These are phyloP conservation scores for Plasmodium chabaudi DNA, from an alignment of 169 alveolate species.

Conservation along the genomic window DNA sequence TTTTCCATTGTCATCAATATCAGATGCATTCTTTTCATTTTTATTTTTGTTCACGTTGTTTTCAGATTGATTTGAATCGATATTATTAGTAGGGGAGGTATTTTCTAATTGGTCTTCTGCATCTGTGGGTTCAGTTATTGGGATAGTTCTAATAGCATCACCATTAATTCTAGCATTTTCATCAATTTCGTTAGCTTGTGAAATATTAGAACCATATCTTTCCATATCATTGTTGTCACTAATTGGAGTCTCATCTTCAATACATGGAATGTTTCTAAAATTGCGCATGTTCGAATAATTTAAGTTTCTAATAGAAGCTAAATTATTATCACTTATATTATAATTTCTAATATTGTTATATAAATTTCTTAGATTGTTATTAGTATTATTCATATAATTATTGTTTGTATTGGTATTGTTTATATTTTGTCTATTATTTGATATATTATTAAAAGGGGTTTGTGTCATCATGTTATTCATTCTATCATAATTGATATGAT, in stretches of 20 bases:
- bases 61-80: not conserved
- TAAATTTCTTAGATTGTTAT: slow-evolving; percentile 51
- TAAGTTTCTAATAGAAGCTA: slow-evolving; percentile 3
- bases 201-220: not conserved
- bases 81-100: too few relatives aligned
- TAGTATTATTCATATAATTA: slow-evolving; percentile 1
- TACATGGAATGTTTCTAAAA: not conserved
- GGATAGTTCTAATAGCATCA: not conserved
- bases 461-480: slow-evolving; percentile 10
- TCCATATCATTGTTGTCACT: not conserved
- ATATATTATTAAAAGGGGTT: slow-evolving; percentile 6
- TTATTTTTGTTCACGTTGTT: not conserved
- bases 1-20: slow-evolving; percentile 7
- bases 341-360: slow-evolving; percentile 65
- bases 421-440: slow-evolving; percentile 22
- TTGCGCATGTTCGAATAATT: not conserved
- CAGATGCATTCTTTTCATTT: not conserved
- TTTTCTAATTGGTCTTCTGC: not conserved
- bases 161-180: not conserved
- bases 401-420: slow-evolving; percentile 1
- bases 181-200: not conserved
- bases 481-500: slow-evolving; percentile 52
- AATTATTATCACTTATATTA: slow-evolving; percentile 49
- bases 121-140: not conserved
- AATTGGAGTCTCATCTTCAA: not conserved